phyloP scores from a whole-genome alignment of 2,329 filamentous ascomycete genomes.

The Aspergillus fumigatus region DNA sequence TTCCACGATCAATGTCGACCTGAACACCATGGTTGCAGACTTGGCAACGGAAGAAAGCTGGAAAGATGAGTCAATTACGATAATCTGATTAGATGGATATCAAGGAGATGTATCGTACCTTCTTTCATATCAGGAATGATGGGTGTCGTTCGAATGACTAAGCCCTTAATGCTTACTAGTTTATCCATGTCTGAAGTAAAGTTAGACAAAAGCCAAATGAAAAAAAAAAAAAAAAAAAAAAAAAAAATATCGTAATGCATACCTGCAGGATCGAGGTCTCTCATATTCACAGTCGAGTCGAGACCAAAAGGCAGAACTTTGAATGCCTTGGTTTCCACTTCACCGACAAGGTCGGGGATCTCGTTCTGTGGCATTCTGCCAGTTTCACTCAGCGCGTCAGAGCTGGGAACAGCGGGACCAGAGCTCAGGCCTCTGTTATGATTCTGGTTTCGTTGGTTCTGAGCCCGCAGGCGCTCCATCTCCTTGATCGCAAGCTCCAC shows the following conservation, averaged over 20 bases:
- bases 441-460: conserved; percentile 44
- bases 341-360: conserved; percentile 67
- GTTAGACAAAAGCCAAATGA: not conserved
- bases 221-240: not conserved
- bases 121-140: conserved; percentile 99
- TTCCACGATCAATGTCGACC: conserved; percentile 89
- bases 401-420: conserved; percentile 72
- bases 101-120: conserved; percentile 35
- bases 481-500: conserved; percentile 80
- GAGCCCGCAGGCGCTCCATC: conserved; percentile 63
- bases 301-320: conserved; percentile 86
- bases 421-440: conserved; percentile 60
- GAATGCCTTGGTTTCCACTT: conserved; percentile 75
- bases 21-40: conserved; percentile 87
- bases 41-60: conserved; percentile 91
- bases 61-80: not conserved
- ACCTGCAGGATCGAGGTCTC: conserved; percentile 87
- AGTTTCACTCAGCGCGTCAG: conserved; percentile 58
- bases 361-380: conserved; percentile 32
- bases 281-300: conserved; percentile 81
- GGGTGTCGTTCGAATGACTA: conserved; percentile 92
- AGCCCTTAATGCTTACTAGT: conserved; percentile 86
- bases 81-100: not conserved
- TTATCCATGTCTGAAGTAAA: conserved; percentile 75
- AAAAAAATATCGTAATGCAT: conserved; percentile 21